Evolutionary conservation across 140 eudicot genomes (phyloP).

Genomic region (Senecio squalidus): DNA sequence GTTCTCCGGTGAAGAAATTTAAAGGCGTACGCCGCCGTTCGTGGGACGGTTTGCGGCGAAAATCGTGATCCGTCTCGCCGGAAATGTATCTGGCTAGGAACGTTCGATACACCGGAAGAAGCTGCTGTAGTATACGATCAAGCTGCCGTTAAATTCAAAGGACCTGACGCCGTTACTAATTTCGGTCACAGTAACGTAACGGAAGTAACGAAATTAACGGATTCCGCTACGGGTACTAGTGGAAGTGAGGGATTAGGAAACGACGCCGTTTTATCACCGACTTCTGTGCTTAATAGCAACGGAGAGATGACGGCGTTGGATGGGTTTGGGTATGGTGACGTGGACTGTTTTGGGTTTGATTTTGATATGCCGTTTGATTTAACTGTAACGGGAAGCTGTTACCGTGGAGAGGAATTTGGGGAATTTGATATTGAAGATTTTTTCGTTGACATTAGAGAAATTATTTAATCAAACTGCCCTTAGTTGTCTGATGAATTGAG

Average conservation of each 20-base stretch:
- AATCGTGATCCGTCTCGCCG: slow-evolving; percentile 56
- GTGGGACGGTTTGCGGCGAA: slow-evolving; percentile 82
- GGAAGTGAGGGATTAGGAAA: slow-evolving; percentile 10
- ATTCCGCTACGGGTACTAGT: slow-evolving; percentile 9
- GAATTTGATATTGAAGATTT: slow-evolving; percentile 57
- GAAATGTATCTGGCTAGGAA: slow-evolving; percentile 72
- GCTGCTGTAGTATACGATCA: slow-evolving; percentile 65
- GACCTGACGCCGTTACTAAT: slow-evolving; percentile 52
- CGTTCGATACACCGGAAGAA: slow-evolving; percentile 64
- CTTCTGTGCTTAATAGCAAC: slow-evolving; percentile 23
- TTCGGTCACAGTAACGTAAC: slow-evolving; percentile 18
- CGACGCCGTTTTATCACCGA: slow-evolving; percentile 27
- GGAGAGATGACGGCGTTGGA: slow-evolving; percentile 20
- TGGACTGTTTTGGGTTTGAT: slow-evolving; percentile 41
- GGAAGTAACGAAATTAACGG: slow-evolving; percentile 6
- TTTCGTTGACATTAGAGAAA: slow-evolving; percentile 34
- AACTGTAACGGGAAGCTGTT: slow-evolving; percentile 28
- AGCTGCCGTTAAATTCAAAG: slow-evolving; percentile 58
- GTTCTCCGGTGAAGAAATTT: slow-evolving; percentile 31
- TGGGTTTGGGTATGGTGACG: slow-evolving; percentile 24
- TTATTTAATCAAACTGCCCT: no score
- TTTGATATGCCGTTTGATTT: slow-evolving; percentile 31
- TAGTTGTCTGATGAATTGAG: no score
- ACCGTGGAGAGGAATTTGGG: slow-evolving; percentile 35
- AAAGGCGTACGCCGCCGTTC: slow-evolving; percentile 65